phyloP scores from a whole-genome alignment of 169 alveolate genomes.

The Neospora caninum region DNA sequence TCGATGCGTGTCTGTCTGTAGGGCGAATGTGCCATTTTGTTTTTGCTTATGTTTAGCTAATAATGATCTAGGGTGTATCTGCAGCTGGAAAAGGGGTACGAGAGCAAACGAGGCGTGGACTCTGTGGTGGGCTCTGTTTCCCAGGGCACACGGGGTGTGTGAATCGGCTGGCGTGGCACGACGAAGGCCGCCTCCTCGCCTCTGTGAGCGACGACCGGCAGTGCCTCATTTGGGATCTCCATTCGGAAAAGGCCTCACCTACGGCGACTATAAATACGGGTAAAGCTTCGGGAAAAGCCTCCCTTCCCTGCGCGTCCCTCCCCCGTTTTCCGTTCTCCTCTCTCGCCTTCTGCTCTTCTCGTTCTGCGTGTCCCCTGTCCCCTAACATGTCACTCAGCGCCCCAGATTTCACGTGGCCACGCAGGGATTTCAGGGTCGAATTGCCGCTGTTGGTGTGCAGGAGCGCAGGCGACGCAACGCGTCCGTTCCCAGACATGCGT shows the following conservation, averaged over 20 bases:
- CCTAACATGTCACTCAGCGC: not conserved
- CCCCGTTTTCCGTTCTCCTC: not conserved
- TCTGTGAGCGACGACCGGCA: slow-evolving; percentile 76
- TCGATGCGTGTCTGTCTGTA: too few relatives aligned
- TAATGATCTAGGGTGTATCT: too few relatives aligned
- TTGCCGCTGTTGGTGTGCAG: too few relatives aligned
- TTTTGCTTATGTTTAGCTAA: too few relatives aligned
- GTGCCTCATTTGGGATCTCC: slow-evolving; percentile 69
- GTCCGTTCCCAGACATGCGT: too few relatives aligned
- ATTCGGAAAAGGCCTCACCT: not conserved
- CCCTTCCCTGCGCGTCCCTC: not conserved
- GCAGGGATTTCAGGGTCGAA: not conserved
- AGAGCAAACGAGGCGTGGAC: too few relatives aligned
- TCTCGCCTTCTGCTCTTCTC: not conserved
- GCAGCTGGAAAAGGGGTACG: too few relatives aligned
- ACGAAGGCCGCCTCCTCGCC: slow-evolving; percentile 70
- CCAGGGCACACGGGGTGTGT: slow-evolving; percentile 74
- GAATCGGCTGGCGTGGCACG: slow-evolving; percentile 76
- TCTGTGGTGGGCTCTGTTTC: too few relatives aligned
- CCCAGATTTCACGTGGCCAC: not conserved
- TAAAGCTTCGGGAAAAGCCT: not conserved
- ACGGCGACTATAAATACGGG: not conserved
- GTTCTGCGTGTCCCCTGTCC: not conserved
- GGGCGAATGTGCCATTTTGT: too few relatives aligned
- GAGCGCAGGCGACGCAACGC: too few relatives aligned